Evolutionary conservation across 2,329 filamentous ascomycete species (phyloP).

Genomic region (Talaromyces sp.): DNA sequence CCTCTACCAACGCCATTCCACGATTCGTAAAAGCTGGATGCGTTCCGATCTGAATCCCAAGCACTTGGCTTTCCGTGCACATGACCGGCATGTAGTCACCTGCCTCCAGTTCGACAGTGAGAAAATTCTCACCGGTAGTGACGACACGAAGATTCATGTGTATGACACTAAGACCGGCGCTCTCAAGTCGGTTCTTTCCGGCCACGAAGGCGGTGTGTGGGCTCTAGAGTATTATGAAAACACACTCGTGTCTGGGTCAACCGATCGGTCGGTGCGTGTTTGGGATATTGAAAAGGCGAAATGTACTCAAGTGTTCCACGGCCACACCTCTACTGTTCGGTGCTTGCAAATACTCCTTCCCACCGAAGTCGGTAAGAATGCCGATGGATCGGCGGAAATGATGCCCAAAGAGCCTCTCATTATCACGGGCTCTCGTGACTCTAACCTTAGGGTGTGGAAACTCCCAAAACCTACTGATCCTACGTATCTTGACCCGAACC

Average conservation of each 20-base stretch:
- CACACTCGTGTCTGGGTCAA: constrained; percentile 89
- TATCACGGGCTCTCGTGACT: constrained; percentile 94
- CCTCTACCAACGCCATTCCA: constrained; percentile 84
- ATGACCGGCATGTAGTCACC: constrained; percentile 93
- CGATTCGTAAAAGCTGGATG: constrained; percentile 91
- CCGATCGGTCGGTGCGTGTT: constrained; percentile 94
- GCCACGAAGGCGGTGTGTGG: constrained; percentile 97
- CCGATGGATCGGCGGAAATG: constrained; percentile 71
- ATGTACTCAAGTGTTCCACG: constrained; percentile 93
- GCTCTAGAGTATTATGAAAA: constrained; percentile 95
- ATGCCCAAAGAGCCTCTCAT: constrained; percentile 93
- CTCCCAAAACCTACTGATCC: constrained; percentile 74
- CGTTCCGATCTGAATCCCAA: constrained; percentile 72
- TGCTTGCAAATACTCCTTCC: constrained; percentile 94
- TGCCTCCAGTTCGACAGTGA: constrained; percentile 97
- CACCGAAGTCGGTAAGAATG: constrained; percentile 64
- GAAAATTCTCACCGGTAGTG: constrained; percentile 95
- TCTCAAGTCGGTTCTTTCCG: constrained; percentile 74
- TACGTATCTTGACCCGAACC: constrained; percentile 69
- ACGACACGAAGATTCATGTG: constrained; percentile 95
- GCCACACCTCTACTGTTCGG: constrained; percentile 93
- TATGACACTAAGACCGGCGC: constrained; percentile 95
- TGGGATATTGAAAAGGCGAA: constrained; percentile 95
- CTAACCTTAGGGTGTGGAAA: constrained; percentile 88
- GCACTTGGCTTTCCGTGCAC: constrained; percentile 93